These are phyloP conservation scores for Spinellus fusiger DNA, from an alignment of 192 early-diverging fungal species.

Conservation along the genomic window DNA sequence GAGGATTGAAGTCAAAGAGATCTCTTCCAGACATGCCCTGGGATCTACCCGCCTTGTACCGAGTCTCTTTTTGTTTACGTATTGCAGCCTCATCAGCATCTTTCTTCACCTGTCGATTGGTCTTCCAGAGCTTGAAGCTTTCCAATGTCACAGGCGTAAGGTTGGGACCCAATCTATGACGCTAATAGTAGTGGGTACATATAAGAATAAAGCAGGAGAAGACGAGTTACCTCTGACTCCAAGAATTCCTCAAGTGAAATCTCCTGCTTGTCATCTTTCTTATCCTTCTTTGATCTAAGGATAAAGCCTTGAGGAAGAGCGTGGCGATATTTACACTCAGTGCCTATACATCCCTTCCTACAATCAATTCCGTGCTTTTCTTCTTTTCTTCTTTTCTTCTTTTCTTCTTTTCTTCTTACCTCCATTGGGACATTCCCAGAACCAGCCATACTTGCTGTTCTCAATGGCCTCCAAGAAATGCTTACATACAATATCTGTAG, in stretches of 20 bases:
- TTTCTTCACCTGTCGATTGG: constrained; percentile 65
- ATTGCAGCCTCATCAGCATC: constrained; percentile 60
- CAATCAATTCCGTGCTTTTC: neutral
- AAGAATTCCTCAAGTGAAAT: constrained; percentile 97
- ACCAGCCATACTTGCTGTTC: constrained; percentile 94
- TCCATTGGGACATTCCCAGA: constrained; percentile 99
- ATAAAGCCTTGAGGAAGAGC: constrained; percentile 95
- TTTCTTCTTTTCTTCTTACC: constrained; percentile 36
- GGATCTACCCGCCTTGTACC: constrained; percentile 80
- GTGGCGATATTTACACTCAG: constrained; percentile 93
- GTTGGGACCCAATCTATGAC: constrained; percentile 89
- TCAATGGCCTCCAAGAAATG: constrained; percentile 97
- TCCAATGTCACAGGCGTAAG: constrained; percentile 93
- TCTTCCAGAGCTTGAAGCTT: constrained; percentile 91
- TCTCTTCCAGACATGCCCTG: constrained; percentile 94
- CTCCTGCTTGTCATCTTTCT: constrained; percentile 68
- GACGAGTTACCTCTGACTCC: constrained; percentile 68
- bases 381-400: neutral
- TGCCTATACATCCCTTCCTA: constrained; percentile 20
- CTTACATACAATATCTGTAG: constrained; percentile 98
- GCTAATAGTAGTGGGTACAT: constrained; percentile 37
- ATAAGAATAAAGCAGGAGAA: neutral
- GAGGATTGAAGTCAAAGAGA: constrained; percentile 96
- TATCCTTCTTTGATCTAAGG: constrained; percentile 87
- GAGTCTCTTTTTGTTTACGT: constrained; percentile 77